Conservation (phyloP, 139 green algal genomes). For the Chloropicon primus region DNA sequence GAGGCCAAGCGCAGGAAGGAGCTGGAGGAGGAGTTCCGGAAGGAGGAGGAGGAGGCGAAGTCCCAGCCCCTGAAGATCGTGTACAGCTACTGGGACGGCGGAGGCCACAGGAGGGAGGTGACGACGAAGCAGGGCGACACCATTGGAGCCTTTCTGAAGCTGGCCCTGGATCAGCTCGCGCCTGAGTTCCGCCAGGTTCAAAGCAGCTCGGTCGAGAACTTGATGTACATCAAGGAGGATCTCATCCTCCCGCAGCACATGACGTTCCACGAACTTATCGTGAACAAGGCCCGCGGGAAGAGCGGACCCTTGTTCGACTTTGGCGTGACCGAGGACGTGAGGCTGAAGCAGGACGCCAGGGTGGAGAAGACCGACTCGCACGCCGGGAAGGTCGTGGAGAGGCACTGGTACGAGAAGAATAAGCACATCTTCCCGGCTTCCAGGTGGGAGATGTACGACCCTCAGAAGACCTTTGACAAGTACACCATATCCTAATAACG, state of each 20-base stretch:
- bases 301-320: constrained; percentile 91
- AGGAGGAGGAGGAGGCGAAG: constrained; percentile 54
- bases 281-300: constrained; percentile 82
- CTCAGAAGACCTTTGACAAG: constrained; percentile 42
- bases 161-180: constrained; percentile 69
- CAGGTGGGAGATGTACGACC: constrained; percentile 79
- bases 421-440: constrained; percentile 97
- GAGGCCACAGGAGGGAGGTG: constrained; percentile 50
- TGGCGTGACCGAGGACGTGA: constrained; percentile 77
- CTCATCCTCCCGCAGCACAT: constrained; percentile 79
- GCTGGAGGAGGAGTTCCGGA: constrained; percentile 43
- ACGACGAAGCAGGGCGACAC: constrained; percentile 52
- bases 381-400: constrained; percentile 74
- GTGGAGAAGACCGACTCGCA: constrained; percentile 69
- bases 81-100: constrained; percentile 94
- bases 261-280: constrained; percentile 93
- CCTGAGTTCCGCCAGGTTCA: constrained; percentile 67
- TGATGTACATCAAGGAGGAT: constrained; percentile 98
- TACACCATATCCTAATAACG: constrained; percentile 43
- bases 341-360: constrained; percentile 57
- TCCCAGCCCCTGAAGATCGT: constrained; percentile 74
- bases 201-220: constrained; percentile 35
- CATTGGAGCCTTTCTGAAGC: constrained; percentile 72
- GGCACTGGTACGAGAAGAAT: constrained; percentile 94
- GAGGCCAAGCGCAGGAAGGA: constrained; percentile 10